Evolutionary conservation across 2,329 filamentous ascomycete species (phyloP).

Genomic region (Helotiales sp.): DNA sequence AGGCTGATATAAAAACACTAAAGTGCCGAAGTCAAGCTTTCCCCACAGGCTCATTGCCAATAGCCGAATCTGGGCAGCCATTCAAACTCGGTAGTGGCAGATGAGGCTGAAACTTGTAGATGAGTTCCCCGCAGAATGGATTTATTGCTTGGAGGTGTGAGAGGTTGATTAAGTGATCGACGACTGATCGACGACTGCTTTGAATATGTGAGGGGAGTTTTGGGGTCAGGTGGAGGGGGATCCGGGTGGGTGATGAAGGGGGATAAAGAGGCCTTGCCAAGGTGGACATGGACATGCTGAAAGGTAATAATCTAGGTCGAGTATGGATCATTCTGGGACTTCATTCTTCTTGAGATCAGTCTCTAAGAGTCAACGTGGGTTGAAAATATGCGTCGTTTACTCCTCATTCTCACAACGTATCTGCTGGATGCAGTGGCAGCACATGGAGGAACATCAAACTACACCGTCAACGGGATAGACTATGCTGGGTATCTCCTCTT

Average conservation of each 20-base stretch:
- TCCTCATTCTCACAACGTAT: slow-evolving; percentile 1
- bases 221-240: not conserved
- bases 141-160: not conserved
- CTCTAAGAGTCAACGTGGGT: not conserved
- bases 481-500: slow-evolving; percentile 24
- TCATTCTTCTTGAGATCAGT: not conserved
- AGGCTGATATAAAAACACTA: not conserved
- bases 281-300: not conserved
- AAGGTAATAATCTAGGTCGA: not conserved
- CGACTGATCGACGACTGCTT: not conserved
- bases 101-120: slow-evolving; percentile 14
- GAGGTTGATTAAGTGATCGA: not conserved
- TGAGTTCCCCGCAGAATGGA: slow-evolving; percentile 14
- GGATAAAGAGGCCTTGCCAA: not conserved
- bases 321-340: not conserved
- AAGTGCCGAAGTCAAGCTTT: slow-evolving; percentile 26
- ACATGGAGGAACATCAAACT: slow-evolving; percentile 31
- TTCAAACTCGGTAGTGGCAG: not conserved
- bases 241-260: not conserved
- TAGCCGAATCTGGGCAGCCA: slow-evolving; percentile 22
- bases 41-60: not conserved
- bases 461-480: slow-evolving; percentile 25
- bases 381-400: not conserved
- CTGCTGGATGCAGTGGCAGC: slow-evolving; percentile 10
- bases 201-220: not conserved